Evolutionary conservation across 345 rosid species (phyloP), one percentile per base, ranked within the genome.

Genomic region (Laguncularia racemosa): DNA sequence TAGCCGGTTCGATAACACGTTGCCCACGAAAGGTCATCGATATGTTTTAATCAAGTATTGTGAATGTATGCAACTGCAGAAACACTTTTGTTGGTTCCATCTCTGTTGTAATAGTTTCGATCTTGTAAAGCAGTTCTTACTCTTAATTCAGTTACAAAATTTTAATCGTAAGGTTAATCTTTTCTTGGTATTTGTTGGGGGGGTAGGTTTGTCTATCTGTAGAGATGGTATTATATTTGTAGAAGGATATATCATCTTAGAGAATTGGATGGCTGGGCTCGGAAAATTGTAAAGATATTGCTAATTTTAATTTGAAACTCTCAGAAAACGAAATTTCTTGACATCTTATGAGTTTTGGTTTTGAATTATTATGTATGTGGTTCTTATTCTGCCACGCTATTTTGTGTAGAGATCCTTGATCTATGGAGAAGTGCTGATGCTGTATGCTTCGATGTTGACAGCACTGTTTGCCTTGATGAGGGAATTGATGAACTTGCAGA

Each of bases 401-500:
- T 64, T 58, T 47, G 40, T 33, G 13, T 73, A 92, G 98, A 83
- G 73, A 70, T 81, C 68, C 84, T 86, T 66, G 76, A 78, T 63
- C 77, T 81, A 33, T 92, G 98, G 98, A 67, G 78, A 81, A 72
- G 52, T 67, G 86, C 78, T 44, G 78, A 82, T 72, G 96, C 86
- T 1, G 97, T 92, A 53, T 92, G 97, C 76, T 89, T 92, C 54
- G 99, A 92, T 75, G 99, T 92, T 70, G 99, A 92, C 79, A 89
- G 99, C 78, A 92, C 99, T 8, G 99, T 89, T 20, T 92, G 99
- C 60, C 55, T 78, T 53, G 97, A 92, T 67, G 98, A 92, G 80
- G 98, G 98, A 46, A 89, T 92, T 46, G 97, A 92, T 67, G 97
- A 92, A 70, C 88, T 92, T 67, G 99, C 99, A 0, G 99, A 92